These are phyloP conservation scores for Termitomyces sp. DNA, from an alignment of 768 basidiomycete species.

Conservation along the genomic window DNA sequence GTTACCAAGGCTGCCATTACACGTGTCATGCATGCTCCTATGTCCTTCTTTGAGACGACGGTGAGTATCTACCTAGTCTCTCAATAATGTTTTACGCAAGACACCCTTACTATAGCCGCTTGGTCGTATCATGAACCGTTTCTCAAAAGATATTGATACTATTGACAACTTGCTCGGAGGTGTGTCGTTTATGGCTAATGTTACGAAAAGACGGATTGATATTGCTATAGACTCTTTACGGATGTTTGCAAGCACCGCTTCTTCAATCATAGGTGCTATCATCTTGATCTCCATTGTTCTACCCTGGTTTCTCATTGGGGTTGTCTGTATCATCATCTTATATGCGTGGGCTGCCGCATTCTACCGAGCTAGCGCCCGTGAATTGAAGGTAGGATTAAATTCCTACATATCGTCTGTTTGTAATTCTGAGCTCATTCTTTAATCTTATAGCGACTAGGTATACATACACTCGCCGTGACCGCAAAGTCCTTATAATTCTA, in stretches of 20 bases:
- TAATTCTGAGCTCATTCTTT: background rate
- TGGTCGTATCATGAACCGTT: constrained; percentile 87
- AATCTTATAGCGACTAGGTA: constrained; percentile 47
- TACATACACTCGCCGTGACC: constrained; percentile 2
- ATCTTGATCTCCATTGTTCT: constrained; percentile 73
- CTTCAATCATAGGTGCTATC: constrained; percentile 66
- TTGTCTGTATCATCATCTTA: constrained; percentile 48
- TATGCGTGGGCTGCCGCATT: constrained; percentile 75
- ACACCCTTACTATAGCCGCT: constrained; percentile 41
- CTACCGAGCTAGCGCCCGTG: constrained; percentile 82
- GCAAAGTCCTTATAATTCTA: background rate
- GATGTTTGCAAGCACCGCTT: constrained; percentile 61
- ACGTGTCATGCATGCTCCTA: constrained; percentile 78
- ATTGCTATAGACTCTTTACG: constrained; percentile 54
- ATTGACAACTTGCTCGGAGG: constrained; percentile 70
- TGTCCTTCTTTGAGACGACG: constrained; percentile 88
- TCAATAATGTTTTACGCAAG: background rate
- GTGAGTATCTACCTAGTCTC: constrained; percentile 26
- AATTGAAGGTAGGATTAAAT: constrained; percentile 59
- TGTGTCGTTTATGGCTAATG: constrained; percentile 14
- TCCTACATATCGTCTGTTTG: background rate
- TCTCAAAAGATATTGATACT: constrained; percentile 84
- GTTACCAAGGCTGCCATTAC: constrained; percentile 47
- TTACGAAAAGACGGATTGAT: background rate
- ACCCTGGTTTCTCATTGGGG: constrained; percentile 82